Conservation (phyloP, 306 rosid species). For the Quillaja saponaria region DNA sequence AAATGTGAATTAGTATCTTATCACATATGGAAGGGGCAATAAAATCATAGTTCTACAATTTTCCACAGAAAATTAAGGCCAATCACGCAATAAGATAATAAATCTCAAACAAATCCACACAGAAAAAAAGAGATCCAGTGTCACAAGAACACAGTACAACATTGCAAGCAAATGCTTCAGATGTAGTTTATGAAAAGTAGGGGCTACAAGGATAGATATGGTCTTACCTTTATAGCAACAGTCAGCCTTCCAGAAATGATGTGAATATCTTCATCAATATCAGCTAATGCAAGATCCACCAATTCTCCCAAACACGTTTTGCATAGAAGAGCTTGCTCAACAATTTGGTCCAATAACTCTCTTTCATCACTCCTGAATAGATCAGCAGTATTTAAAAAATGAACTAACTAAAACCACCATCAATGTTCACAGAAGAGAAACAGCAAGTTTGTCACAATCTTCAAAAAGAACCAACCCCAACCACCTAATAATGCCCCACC, state of each 20-base stretch:
- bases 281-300: conserved; percentile 46
- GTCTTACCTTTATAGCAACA: conserved; percentile 66
- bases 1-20: no score
- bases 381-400: conserved; percentile 21
- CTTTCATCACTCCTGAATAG: conserved; percentile 72
- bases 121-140: conserved; percentile 11
- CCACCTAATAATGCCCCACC: neutral
- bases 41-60: neutral
- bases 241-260: conserved; percentile 49
- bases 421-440: conserved; percentile 3
- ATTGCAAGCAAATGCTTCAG: conserved; percentile 10
- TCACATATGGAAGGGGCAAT: neutral
- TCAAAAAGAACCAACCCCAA: neutral
- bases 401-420: conserved; percentile 1
- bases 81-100: neutral
- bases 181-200: conserved; percentile 8
- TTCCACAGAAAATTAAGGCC: conserved; percentile 1
- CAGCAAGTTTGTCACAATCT: neutral
- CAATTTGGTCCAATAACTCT: conserved; percentile 53
- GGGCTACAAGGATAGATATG: conserved; percentile 5
- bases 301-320: conserved; percentile 56
- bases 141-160: conserved; percentile 17
- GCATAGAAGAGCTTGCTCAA: conserved; percentile 67
- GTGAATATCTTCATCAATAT: conserved; percentile 49
- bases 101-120: conserved; percentile 2